Percentiles rank a stretch among this genome's conserved stretches.
These are phyloP conservation scores for Podospora pseudocomata DNA, from an alignment of 495 filamentous ascomycete species.

Conservation along the genomic window DNA sequence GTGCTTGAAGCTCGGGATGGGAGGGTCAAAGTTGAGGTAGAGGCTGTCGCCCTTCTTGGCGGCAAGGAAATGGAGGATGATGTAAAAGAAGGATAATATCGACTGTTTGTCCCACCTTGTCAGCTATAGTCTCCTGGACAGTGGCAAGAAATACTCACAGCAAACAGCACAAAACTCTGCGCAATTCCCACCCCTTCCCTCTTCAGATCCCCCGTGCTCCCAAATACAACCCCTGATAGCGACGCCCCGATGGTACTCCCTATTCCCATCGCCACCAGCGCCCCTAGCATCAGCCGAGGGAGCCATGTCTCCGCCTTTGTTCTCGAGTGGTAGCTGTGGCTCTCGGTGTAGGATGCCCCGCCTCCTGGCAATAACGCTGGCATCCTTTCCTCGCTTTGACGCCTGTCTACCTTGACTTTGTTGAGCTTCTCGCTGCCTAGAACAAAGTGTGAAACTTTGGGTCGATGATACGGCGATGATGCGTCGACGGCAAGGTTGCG, in stretches of 20 bases:
- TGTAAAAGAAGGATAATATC: conserved; percentile 17
- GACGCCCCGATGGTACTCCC: conserved; percentile 14
- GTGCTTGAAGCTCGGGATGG: conserved; percentile 14
- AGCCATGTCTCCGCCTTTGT: conserved; percentile 9
- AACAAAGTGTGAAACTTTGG: background rate
- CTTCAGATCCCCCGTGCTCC: background rate
- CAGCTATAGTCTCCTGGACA: background rate
- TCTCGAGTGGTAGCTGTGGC: conserved; percentile 11
- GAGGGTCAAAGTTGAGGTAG: conserved; percentile 13
- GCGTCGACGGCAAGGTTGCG: too few species aligned
- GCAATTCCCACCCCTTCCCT: conserved; percentile 9
- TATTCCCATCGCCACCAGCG: conserved; percentile 3
- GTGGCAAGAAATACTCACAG: conserved; percentile 11
- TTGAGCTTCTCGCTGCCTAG: background rate
- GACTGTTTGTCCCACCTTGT: conserved; percentile 12
- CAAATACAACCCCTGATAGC: conserved; percentile 12
- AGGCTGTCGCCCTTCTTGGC: conserved; percentile 10
- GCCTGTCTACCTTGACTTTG: background rate
- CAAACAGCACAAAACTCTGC: conserved; percentile 21
- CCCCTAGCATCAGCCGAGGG: conserved; percentile 9
- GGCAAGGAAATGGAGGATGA: conserved; percentile 18
- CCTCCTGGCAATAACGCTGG: background rate
- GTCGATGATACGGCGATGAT: too few species aligned
- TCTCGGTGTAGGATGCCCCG: conserved; percentile 11
- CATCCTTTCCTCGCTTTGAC: background rate